Percentiles rank a stretch among this genome's conserved stretches.
These are phyloP conservation scores for Wickerhamiella qilinensis DNA, from an alignment of 805 yeast species.

Conservation along the genomic window DNA sequence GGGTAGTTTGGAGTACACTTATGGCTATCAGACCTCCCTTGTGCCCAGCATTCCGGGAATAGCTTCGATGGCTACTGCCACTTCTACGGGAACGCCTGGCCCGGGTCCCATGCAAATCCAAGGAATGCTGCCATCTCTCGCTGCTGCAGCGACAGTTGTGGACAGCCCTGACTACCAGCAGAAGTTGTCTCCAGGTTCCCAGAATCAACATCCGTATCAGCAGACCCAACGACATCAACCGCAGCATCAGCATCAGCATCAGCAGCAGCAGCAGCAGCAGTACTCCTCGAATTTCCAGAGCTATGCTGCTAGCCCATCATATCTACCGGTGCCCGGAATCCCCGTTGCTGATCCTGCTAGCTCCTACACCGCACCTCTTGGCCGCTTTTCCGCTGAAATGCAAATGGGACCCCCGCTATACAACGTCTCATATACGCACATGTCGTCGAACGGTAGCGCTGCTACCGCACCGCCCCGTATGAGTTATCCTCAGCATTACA, in stretches of 20 bases:
- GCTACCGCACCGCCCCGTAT: too few relatives aligned
- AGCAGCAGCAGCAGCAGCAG: not conserved
- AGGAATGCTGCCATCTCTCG: not conserved
- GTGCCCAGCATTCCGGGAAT: not conserved
- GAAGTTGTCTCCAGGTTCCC: not conserved
- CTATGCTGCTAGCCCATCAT: not conserved
- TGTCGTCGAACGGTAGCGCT: not conserved
- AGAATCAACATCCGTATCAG: not conserved
- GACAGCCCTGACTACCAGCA: not conserved
- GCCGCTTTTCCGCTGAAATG: not conserved
- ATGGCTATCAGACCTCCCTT: not conserved
- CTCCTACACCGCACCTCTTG: not conserved
- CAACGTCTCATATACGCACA: not conserved
- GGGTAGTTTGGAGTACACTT: too few relatives aligned
- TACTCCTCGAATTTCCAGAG: not conserved
- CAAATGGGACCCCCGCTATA: not conserved
- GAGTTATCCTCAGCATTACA: too few relatives aligned
- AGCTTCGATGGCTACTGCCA: too few relatives aligned
- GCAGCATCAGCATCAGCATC: not conserved
- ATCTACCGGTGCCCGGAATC: not conserved
- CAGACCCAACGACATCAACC: not conserved
- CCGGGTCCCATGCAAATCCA: not conserved
- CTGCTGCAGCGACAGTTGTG: not conserved
- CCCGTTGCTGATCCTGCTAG: not conserved
- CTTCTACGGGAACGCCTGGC: too few relatives aligned